Conservation (phyloP, 805 yeast species). For the Dipodascus geniculatus region DNA sequence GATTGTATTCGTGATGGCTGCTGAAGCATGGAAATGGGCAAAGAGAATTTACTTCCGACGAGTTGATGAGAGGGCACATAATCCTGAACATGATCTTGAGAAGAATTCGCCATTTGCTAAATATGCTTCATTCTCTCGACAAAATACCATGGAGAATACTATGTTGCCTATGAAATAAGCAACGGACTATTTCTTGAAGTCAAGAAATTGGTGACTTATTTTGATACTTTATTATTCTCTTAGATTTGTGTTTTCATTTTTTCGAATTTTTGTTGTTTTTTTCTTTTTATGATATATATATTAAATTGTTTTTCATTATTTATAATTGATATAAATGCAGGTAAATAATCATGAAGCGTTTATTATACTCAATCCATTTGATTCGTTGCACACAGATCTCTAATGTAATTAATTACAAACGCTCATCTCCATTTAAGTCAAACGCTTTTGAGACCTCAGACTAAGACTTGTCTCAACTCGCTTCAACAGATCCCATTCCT, state of each 20-base stretch:
- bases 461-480: too few relatives aligned
- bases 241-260: not conserved
- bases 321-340: not conserved
- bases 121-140: constrained; percentile 47
- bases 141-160: constrained; percentile 30
- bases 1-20: constrained; percentile 44
- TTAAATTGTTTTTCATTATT: not conserved
- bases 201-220: not conserved
- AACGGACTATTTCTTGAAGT: too few relatives aligned
- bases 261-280: not conserved
- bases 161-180: not conserved
- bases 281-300: not conserved
- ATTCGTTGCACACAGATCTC: too few relatives aligned
- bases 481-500: too few relatives aligned
- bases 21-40: constrained; percentile 55
- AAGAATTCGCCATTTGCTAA: constrained; percentile 50
- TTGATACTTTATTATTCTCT: not conserved
- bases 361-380: too few relatives aligned
- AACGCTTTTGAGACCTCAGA: too few relatives aligned
- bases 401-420: too few relatives aligned
- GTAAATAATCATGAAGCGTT: not conserved
- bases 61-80: constrained; percentile 31
- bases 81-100: constrained; percentile 56
- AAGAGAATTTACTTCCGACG: constrained; percentile 45
- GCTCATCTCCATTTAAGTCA: too few relatives aligned